Evolutionary conservation across 2,329 filamentous ascomycete species (phyloP), one percentile per base, ranked within the genome.

Genomic region (Apiospora koreana): DNA sequence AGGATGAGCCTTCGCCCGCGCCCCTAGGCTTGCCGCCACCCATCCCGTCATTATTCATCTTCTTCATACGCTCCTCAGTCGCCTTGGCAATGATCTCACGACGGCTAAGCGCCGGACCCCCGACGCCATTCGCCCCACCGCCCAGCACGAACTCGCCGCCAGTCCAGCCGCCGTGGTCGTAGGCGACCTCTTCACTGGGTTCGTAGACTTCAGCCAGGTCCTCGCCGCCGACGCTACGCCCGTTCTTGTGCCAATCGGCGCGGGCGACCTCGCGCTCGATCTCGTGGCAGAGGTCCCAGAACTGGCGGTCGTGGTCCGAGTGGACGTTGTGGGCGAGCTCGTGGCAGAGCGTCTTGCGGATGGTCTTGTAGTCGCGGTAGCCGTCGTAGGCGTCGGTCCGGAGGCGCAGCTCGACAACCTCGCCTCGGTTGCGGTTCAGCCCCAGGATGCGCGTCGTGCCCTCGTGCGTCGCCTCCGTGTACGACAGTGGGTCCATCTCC

Each of bases 301-400:
- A 99, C 65, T 93, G 84, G 23, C 89, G 85, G 80, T 98, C 94
- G 80, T 99, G 96, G 0, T 92, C 89, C 0, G 92, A 86, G 82
- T 92, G 92, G 12, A 97, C 93, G 76, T 97, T 98, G 81, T 99
- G 96, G 74, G 95, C 92, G 23, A 99, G 86, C 83, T 99, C 96
- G 82, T 99, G 96, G 78, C 95, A 98, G 16, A 99, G 85, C 64
- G 96, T 98, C 75, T 93, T 93, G 68, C 96, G 89, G 66, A 99
- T 97, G 0, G 92, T 95, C 76, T 92, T 92, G 83, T 98, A 99
- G 79, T 98, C 94, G 46, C 96, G 85, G 77, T 97, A 98, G 0
- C 96, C 96, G 79, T 97, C 94, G 79, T 96, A 94, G 2, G 93
- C 93, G 82, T 99, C 96, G 1, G 96, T 98, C n/a, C 96, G 86